Base-by-base conservation (phyloP, 2,329 filamentous ascomycete species). In the Didymella lethalis region DNA sequence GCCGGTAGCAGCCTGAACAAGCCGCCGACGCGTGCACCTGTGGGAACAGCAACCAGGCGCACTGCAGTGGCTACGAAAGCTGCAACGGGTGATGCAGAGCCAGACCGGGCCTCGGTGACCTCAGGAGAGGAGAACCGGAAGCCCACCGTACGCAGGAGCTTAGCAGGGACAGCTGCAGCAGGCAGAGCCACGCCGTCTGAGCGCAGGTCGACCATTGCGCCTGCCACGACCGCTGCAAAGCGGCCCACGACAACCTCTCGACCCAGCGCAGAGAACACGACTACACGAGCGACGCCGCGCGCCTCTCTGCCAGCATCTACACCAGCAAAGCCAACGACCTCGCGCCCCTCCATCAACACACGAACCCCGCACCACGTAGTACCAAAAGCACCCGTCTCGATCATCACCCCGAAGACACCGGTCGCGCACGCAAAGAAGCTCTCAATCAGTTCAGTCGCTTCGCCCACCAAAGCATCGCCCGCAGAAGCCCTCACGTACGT, bases 111-210 rank as follows among this genome's bases (percentile, higher is more conserved):
- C 4, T 74, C 74, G 16, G 58, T 77, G 31, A 74, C 73, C 5
- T 76, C 74, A 4, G 74, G 73, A 1, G 74, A 77, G 41, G 74
- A 77, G 65, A 75, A 72, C 63, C 75, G 67, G 67, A 74, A 70
- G 58, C 64, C 72, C 3, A 36, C 70, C 8, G 65, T 63, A 45
- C 73, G 73, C 48, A 61, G 72, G 50, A 70, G 69, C 31, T 62
- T 72, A 4, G 59, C 64, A 26, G 44, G 64, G 2, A 55, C 71
- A 2, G 34, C 56, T 28, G 53, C 67, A 5, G 60, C 68, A 20
- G 62, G 70, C 8, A 62, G 68, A 41, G 49, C 71, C 2, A 73
- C 73, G 5, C 69, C 73, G 6, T 60, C 66, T 3, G 57, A 61
- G 23, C 62, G 57, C 45, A 48, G 65, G 23, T 56, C 58, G 10